phyloP scores from a whole-genome alignment of 1,284 basidiomycete species.

The Marasmius sp. region DNA sequence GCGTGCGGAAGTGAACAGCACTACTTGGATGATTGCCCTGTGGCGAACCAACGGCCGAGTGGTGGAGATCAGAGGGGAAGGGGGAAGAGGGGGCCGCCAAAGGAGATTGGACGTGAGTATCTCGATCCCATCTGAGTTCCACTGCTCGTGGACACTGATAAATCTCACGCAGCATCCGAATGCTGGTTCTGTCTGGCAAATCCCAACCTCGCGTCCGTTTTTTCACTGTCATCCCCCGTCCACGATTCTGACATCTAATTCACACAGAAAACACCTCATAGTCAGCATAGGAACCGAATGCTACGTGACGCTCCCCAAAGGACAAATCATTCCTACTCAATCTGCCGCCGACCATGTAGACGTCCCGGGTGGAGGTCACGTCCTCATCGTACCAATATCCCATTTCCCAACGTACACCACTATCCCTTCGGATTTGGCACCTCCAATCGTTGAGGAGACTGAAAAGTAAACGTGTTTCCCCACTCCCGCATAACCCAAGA shows the following conservation, averaged over 20 bases:
- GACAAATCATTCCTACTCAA: slow-evolving; percentile 85
- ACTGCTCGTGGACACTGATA: background rate
- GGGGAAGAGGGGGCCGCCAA: slow-evolving; percentile 59
- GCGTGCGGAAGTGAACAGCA: slow-evolving; percentile 85
- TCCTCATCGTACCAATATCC: slow-evolving; percentile 83
- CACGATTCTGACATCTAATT: background rate
- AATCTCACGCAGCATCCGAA: slow-evolving; percentile 63
- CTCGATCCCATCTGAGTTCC: background rate
- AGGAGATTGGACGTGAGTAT: slow-evolving; percentile 75
- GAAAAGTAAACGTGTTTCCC: slow-evolving; percentile 48
- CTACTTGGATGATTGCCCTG: slow-evolving; percentile 83
- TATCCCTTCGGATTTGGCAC: slow-evolving; percentile 75
- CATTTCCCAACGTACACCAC: slow-evolving; percentile 63
- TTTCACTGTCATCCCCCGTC: background rate
- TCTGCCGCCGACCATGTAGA: slow-evolving; percentile 42
- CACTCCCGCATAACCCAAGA: background rate
- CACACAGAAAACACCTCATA: slow-evolving; percentile 85
- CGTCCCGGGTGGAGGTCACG: slow-evolving; percentile 92
- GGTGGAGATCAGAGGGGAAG: slow-evolving; percentile 37
- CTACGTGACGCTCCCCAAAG: slow-evolving; percentile 92
- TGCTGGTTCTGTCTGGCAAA: slow-evolving; percentile 98
- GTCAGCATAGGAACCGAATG: slow-evolving; percentile 90
- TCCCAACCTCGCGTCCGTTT: slow-evolving; percentile 75
- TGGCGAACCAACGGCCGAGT: slow-evolving; percentile 49
- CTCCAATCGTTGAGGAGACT: slow-evolving; percentile 79